These are phyloP conservation scores for Penicillium paneum DNA, from an alignment of 2,329 filamentous ascomycete genomes.

Conservation along the genomic window DNA sequence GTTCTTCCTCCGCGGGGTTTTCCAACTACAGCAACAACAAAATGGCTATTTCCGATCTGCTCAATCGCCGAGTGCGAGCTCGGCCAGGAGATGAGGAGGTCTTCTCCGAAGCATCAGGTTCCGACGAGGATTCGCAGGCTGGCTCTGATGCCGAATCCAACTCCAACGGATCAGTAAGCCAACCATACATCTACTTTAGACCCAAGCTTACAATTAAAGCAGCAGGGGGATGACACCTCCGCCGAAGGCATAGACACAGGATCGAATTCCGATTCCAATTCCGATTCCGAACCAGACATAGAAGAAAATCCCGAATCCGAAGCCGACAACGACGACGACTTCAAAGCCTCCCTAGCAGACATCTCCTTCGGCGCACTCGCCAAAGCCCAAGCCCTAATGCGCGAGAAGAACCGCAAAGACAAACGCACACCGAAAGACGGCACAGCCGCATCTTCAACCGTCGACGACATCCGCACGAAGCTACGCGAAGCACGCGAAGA, in stretches of 20 bases:
- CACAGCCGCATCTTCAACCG: slow-evolving; percentile 16
- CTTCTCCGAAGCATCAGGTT: slow-evolving; percentile 29
- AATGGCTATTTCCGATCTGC: slow-evolving; percentile 39
- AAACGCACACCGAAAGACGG: slow-evolving; percentile 19
- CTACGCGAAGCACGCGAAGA: slow-evolving; percentile 44
- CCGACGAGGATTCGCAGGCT: slow-evolving; percentile 20
- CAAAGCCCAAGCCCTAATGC: slow-evolving; percentile 73
- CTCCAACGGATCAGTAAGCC: slow-evolving; percentile 18
- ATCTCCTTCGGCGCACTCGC: slow-evolving; percentile 90
- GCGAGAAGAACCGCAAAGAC: slow-evolving; percentile 33
- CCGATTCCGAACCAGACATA: slow-evolving; percentile 27
- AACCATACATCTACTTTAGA: neutral
- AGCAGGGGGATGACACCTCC: slow-evolving; percentile 5
- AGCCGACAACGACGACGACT: slow-evolving; percentile 33
- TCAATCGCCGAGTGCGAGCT: slow-evolving; percentile 45
- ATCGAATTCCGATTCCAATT: slow-evolving; percentile 41
- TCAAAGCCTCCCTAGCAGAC: slow-evolving; percentile 47
- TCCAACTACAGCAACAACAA: slow-evolving; percentile 6
- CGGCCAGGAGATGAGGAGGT: slow-evolving; percentile 42
- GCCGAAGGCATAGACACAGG: slow-evolving; percentile 22
- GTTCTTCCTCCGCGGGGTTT: slow-evolving; percentile 7
- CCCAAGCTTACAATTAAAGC: neutral
- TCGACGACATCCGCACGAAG: slow-evolving; percentile 39
- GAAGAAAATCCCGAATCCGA: slow-evolving; percentile 26
- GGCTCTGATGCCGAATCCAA: slow-evolving; percentile 17